phyloP scores from a whole-genome alignment of 495 filamentous ascomycete genomes.

The Penicillium riverlandense region DNA sequence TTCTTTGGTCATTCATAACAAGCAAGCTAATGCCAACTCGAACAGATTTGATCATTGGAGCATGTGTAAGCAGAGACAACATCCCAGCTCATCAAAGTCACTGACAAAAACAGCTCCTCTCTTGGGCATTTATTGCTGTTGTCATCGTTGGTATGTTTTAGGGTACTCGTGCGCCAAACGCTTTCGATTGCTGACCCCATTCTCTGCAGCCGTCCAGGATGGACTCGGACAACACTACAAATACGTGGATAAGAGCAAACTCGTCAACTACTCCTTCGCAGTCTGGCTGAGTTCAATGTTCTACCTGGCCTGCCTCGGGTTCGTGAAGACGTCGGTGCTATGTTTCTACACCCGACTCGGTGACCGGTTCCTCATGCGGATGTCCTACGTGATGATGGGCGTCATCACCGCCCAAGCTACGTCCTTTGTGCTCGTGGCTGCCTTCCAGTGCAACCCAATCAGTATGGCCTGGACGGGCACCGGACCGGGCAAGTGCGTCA shows the following conservation, averaged over 20 bases:
- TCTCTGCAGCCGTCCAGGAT: constrained; percentile 20
- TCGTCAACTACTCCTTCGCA: constrained; percentile 22
- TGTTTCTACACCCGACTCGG: constrained; percentile 35
- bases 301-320: constrained; percentile 32
- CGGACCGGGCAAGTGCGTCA: constrained; percentile 31
- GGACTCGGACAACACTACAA: constrained; percentile 25
- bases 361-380: constrained; percentile 22
- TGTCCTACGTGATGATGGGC: constrained; percentile 24
- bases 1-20: too few species aligned
- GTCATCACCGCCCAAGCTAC: constrained; percentile 23
- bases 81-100: not conserved
- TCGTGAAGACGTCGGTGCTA: constrained; percentile 33
- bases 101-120: constrained; percentile 19
- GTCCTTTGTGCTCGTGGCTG: constrained; percentile 29
- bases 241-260: constrained; percentile 11
- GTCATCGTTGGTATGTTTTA: constrained; percentile 24
- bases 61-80: constrained; percentile 21
- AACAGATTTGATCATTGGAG: constrained; percentile 28
- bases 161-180: too few species aligned
- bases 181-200: not conserved
- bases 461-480: constrained; percentile 23
- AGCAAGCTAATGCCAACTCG: too few species aligned
- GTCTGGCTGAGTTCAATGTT: constrained; percentile 39
- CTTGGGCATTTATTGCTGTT: constrained; percentile 31
- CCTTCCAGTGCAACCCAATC: constrained; percentile 31